Evolutionary conservation across 1,284 basidiomycete genomes (phyloP), one percentile per base, ranked within the genome.

Genomic region (Ceratobasidium sp.): DNA sequence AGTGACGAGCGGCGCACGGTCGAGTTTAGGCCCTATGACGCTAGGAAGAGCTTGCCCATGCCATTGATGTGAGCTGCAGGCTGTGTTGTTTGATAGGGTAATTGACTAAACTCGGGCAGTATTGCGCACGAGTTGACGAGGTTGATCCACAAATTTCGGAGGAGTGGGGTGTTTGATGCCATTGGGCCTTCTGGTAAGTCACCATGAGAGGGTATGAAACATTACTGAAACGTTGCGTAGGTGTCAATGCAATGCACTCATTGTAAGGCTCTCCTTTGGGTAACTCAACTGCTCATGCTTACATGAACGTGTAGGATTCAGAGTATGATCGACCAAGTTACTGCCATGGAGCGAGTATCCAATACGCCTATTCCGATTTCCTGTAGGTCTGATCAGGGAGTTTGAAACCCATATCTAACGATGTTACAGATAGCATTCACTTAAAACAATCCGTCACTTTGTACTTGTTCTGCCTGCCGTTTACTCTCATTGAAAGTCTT

Each of bases 381-480:
- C 47, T 92, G 90, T 89, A 75, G 56, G 86, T 75, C 10, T 68
- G 35, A 1, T 8, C 7, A 55, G 60, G 35, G 38, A 27, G 6
- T 31, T 29, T 10, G 32, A 27, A 25, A 25, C 68, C 49, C 29
- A n/a, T 8, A 20, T 29, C 32, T 45, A 25, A 56, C 35, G 27
- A 42, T 38, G 34, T 45, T 32, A 27, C 72, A 90, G 88, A 91
- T 73, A 85, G 90, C 45, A 92, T 96, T 72, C 94, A 96, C 78
- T 82, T 96, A 75, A 96, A 96, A 78, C 94, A 96, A 86, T 92
- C 90, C 72, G 90, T 94, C n/a, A 89, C 89, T 1, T 80, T 95
- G 0, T 94, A 95, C 79, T 85, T 96, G 12, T 94, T 94, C 76
- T 86, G 91, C 47, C 83, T 96, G 20, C 94, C 94, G 1, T 87